These are phyloP conservation scores for Pyrus bretschneideri DNA, from an alignment of 306 rosid species.

Conservation along the genomic window DNA sequence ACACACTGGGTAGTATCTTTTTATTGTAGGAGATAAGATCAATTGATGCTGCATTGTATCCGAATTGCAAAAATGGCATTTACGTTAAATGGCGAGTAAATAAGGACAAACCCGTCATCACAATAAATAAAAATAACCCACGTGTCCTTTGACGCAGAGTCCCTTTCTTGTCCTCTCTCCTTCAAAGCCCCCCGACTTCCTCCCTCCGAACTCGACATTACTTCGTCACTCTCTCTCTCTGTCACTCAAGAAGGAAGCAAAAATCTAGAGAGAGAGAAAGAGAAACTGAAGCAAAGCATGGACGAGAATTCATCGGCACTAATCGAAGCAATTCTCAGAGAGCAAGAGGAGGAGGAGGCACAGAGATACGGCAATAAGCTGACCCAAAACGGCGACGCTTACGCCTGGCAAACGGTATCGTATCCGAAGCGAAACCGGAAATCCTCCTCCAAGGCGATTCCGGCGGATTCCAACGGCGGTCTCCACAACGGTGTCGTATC, in stretches of 20 bases:
- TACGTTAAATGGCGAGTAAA: neutral
- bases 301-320: constrained; percentile 52
- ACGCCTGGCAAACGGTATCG: constrained; percentile 55
- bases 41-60: neutral
- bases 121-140: neutral
- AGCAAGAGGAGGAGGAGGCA: constrained; percentile 31
- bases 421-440: constrained; percentile 43
- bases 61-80: constrained; percentile 10
- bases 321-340: constrained; percentile 53
- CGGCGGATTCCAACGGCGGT: constrained; percentile 2
- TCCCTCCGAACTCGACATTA: neutral
- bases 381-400: neutral
- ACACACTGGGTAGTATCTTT: too few relatives aligned
- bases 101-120: neutral
- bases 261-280: neutral
- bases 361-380: neutral
- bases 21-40: neutral
- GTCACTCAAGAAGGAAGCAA: neutral
- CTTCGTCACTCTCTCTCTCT: neutral
- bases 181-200: neutral
- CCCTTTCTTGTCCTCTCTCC: constrained; percentile 3
- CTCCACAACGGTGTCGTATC: neutral
- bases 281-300: constrained; percentile 22
- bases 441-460: constrained; percentile 5
- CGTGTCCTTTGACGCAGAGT: constrained; percentile 22